phyloP scores from a whole-genome alignment of 169 alveolate genomes.

The Plasmodium chabaudi region DNA sequence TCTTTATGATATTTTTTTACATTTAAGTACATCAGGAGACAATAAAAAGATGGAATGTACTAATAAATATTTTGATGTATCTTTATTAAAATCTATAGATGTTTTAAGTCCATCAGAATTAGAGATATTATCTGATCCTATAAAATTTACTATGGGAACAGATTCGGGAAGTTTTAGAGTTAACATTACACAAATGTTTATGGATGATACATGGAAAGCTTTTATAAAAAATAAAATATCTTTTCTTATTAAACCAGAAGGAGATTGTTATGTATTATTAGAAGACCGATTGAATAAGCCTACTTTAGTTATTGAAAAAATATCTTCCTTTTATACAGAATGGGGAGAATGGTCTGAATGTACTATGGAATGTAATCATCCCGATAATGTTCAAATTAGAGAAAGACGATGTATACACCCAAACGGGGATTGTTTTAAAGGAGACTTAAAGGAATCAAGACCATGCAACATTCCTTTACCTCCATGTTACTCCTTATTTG shows the following conservation, averaged over 20 bases:
- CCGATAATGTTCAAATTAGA: conserved; percentile 60
- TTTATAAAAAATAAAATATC: conserved; percentile 60
- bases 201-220: conserved; percentile 57
- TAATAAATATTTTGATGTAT: conserved; percentile 22
- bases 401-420: conserved; percentile 47
- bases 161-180: conserved; percentile 44
- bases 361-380: conserved; percentile 64
- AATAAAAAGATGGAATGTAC: conserved; percentile 21
- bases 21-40: conserved; percentile 17
- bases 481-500: conserved; percentile 31
- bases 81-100: conserved; percentile 44
- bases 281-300: conserved; percentile 66
- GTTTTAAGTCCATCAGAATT: conserved; percentile 52
- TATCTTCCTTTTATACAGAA: conserved; percentile 37
- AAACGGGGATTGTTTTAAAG: conserved; percentile 58
- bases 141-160: conserved; percentile 34
- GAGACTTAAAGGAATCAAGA: conserved; percentile 66
- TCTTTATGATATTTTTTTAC: conserved; percentile 27
- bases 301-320: conserved; percentile 39
- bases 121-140: conserved; percentile 43
- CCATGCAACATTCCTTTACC: conserved; percentile 48
- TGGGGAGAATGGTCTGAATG: conserved; percentile 77
- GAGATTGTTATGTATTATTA: conserved; percentile 42
- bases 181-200: conserved; percentile 37
- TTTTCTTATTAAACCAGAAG: conserved; percentile 54